Percentiles rank a stretch among this genome's conserved stretches.
Evolutionary conservation across 1,284 basidiomycete genomes (phyloP).

Genomic region (Agaricales sp.): DNA sequence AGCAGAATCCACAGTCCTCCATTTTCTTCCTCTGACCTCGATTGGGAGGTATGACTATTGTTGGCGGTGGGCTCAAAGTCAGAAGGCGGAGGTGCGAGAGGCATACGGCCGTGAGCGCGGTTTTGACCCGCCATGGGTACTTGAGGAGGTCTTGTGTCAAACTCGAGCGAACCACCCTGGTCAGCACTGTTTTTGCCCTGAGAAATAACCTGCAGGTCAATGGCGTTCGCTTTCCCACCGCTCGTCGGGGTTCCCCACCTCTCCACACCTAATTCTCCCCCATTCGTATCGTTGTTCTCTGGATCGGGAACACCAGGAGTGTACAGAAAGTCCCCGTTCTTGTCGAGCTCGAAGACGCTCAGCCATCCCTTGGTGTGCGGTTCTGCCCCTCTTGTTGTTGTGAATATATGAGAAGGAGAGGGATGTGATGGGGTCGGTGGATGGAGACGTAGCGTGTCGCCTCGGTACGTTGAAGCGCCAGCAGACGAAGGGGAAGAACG

Average conservation of each 20-base stretch:
- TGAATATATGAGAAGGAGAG: background rate
- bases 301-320: background rate
- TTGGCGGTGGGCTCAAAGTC: background rate
- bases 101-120: background rate
- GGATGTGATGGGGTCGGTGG: conserved; percentile 25
- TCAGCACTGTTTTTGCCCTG: background rate
- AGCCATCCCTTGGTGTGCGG: background rate
- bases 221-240: conserved; percentile 1
- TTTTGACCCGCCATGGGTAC: too few species aligned
- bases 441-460: conserved; percentile 33
- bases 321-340: background rate
- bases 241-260: background rate
- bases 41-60: background rate
- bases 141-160: background rate
- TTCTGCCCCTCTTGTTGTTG: background rate
- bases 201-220: background rate
- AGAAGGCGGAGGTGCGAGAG: background rate
- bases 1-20: background rate
- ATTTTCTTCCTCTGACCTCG: background rate
- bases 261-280: too few species aligned
- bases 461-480: conserved; percentile 23
- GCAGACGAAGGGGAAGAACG: conserved; percentile 4
- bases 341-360: background rate
- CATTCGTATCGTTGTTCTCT: background rate
- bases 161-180: background rate